phyloP scores from a whole-genome alignment of 2,329 filamentous ascomycete genomes.

The Pseudocercospora vitis region DNA sequence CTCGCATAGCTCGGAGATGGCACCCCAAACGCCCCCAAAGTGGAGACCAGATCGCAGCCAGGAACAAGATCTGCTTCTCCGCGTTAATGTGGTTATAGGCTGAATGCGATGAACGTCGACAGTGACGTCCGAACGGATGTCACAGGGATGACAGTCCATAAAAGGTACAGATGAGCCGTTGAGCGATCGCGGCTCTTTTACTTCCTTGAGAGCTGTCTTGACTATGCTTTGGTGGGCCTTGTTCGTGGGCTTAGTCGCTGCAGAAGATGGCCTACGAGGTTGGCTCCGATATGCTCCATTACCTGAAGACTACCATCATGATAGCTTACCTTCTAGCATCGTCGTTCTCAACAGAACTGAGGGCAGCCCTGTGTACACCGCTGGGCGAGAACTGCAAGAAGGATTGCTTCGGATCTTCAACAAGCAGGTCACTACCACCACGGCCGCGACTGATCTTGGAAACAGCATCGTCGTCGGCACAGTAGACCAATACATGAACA shows the following conservation, averaged over 20 bases:
- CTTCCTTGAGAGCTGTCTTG: not conserved
- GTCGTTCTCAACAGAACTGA: constrained; percentile 53
- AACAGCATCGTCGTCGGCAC: constrained; percentile 54
- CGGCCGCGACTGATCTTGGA: constrained; percentile 28
- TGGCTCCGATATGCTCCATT: constrained; percentile 66
- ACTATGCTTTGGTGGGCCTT: constrained; percentile 7
- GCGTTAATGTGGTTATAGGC: not conserved
- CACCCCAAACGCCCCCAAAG: not conserved
- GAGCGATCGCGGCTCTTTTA: not conserved
- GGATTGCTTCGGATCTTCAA: constrained; percentile 60
- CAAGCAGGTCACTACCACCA: constrained; percentile 39
- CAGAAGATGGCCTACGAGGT: constrained; percentile 61
- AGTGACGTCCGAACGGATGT: not conserved
- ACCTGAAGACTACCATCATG: constrained; percentile 49
- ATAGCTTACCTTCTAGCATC: constrained; percentile 53
- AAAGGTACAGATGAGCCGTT: not conserved
- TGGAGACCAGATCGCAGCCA: not conserved
- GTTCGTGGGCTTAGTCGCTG: constrained; percentile 42
- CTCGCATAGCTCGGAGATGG: not conserved
- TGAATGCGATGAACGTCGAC: constrained; percentile 3
- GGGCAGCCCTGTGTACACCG: constrained; percentile 58
- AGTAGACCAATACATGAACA: constrained; percentile 44
- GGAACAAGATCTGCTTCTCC: constrained; percentile 3
- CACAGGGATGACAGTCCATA: not conserved
- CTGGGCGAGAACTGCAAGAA: constrained; percentile 54